Base-by-base conservation (phyloP, 352 stramenopile species). In the Globisporangium middletonii region DNA sequence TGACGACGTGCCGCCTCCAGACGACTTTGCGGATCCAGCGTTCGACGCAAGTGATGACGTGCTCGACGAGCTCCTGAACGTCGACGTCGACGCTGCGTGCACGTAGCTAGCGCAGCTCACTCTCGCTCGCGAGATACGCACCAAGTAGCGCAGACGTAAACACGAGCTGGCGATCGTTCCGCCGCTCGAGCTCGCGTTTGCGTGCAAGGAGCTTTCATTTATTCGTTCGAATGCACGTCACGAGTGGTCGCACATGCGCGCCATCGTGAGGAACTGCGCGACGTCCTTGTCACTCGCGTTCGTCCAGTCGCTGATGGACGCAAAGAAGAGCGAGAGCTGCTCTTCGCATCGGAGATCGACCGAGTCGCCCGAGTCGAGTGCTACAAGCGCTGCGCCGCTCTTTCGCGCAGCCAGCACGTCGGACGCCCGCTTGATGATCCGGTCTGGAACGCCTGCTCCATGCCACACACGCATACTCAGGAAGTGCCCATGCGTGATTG, bases 281-380 rank as follows among this genome's bases (percentile, higher is more conserved):
- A 88, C 45, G 7, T 69, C 53, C 9, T 80, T 65, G 44, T 83
- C 67, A 37, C 50, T 71, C 50, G 68, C 71, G 51, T 62, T 61
- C 44, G 67, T 59, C 77, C 77, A 88, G 57, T 88, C 68, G 41
- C 68, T 54, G 50, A 84, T 76, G 9, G 77, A 86, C 13, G 66
- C 45, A 58, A 86, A 88, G 43, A 73, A 80, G 6, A 60, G 35
- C 26, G 54, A 44, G 9, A 83, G 68, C 23, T 85, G 70, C 30
- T 83, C 72, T 57, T 80, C 75, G 2, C 63, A 65, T 43, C 63
- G 67, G 28, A 75, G 57, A 9, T 69, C 73, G 27, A 54, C 44
- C 4, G 62, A 59, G 45, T 68, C 63, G 1, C 64, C 57, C 6
- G 55, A 64, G 57, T 50, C 57, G 8, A 67, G 44, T 3, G 66